These are phyloP conservation scores for Wickerhamomyces xylosicus DNA, from an alignment of 805 yeast genomes.

Conservation along the genomic window DNA sequence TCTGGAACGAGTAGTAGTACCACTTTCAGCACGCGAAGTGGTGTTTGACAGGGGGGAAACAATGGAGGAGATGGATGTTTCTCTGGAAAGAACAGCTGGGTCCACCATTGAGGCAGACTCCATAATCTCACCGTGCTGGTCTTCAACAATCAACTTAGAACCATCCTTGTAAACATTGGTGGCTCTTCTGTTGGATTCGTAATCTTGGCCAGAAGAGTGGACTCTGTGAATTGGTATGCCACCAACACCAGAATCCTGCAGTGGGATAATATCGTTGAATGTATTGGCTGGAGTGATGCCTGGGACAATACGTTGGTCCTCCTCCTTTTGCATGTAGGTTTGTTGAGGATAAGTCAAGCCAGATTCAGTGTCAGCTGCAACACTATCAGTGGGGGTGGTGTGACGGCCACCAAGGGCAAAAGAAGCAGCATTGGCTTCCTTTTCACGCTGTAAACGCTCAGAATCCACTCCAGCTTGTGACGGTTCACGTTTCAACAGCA, in stretches of 20 bases:
- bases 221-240: constrained; percentile 3
- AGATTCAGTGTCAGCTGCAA: too few species aligned
- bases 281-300: constrained; percentile 18
- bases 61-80: constrained; percentile 14
- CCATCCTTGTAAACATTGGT: constrained; percentile 61
- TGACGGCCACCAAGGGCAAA: constrained; percentile 26
- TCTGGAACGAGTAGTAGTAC: not conserved
- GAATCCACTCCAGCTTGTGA: constrained; percentile 14
- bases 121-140: constrained; percentile 72
- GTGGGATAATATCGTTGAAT: constrained; percentile 6
- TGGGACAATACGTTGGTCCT: constrained; percentile 8
- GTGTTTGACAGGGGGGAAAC: constrained; percentile 7
- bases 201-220: constrained; percentile 8
- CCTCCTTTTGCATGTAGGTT: constrained; percentile 3
- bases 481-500: constrained; percentile 19
- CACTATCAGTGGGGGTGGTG: too few species aligned
- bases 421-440: constrained; percentile 32
- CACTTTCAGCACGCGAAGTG: constrained; percentile 1
- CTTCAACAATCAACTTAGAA: constrained; percentile 61
- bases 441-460: constrained; percentile 29
- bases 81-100: constrained; percentile 14
- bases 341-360: constrained; percentile 5
- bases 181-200: constrained; percentile 20
- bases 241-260: too few species aligned
- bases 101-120: constrained; percentile 36